Evolutionary conservation across 176 grass and related monocot genomes (phyloP).

Genomic region (Ananas comosus): DNA sequence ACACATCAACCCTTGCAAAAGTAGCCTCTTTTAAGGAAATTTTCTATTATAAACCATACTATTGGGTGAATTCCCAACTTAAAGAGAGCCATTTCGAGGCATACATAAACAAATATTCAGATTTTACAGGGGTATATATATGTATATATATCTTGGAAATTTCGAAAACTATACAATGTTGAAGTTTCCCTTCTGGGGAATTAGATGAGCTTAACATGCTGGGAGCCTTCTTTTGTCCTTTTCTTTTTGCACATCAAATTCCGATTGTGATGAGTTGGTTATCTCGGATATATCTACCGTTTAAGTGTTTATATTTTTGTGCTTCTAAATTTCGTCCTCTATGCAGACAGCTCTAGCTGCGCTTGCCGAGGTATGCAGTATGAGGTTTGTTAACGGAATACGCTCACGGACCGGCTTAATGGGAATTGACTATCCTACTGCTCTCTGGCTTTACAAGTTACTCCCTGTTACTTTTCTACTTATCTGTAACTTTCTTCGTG

Average conservation of each 20-base stretch:
- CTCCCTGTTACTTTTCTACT: not conserved
- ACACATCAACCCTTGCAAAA: too few relatives aligned
- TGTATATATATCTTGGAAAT: too few relatives aligned
- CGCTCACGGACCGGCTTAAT: slow-evolving; percentile 65
- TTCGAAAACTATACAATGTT: too few relatives aligned
- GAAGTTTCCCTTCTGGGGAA: too few relatives aligned
- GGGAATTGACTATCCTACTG: slow-evolving; percentile 93
- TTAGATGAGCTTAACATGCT: too few relatives aligned
- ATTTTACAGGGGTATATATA: too few relatives aligned
- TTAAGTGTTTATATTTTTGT: slow-evolving; percentile 2
- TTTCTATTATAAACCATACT: too few relatives aligned
- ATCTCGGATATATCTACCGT: not conserved
- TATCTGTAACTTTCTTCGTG: not conserved
- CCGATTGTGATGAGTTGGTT: not conserved
- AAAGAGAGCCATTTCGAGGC: too few relatives aligned
- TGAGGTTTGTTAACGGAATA: slow-evolving; percentile 91
- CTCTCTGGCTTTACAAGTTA: slow-evolving; percentile 73
- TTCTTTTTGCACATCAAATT: not conserved
- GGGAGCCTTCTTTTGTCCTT: too few relatives aligned
- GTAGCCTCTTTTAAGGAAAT: too few relatives aligned
- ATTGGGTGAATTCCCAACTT: too few relatives aligned
- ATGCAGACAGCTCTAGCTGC: slow-evolving; percentile 58
- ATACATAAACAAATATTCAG: too few relatives aligned
- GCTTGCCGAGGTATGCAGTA: slow-evolving; percentile 79
- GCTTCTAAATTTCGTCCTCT: slow-evolving; percentile 24